Base-by-base conservation (phyloP, 2,329 filamentous ascomycete genomes). In the Metarhizium sp. region DNA sequence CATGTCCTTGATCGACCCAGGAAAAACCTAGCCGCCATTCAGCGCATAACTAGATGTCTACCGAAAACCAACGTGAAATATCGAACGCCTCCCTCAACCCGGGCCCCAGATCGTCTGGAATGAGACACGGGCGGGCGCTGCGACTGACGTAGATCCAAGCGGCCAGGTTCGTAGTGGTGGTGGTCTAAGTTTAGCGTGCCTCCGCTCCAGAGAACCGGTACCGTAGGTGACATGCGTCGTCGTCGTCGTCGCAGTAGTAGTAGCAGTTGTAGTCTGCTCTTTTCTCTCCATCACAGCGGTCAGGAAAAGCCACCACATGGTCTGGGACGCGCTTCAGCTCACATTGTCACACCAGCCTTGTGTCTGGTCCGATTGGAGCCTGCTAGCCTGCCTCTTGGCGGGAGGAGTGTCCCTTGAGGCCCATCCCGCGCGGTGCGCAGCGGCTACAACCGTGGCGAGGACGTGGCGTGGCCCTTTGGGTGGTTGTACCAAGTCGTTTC, bases 251-350 rank as follows among this genome's bases (percentile, higher is more conserved):
- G 25, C 25, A 25, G 25, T 25, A 25, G 25, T 25, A 25, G 25
- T 25, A 10, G 8, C 13, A 42, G 40, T 6, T 14, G n/a, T 16
- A 16, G 47, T 34, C 30, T 50, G 2, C 8, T 38, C 8, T n/a
- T 38, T 32, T 34, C 14, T 34, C 30, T 25, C 48, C n/a, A 47
- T 36, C 20, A 43, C 13, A 14, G 25, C 47, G 52, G 42, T 25
- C 16, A 32, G 10, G 11, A 48, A 38, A 42, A 48, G 52, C 51
- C 42, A 47, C 51, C 53, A 54, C 53, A 51, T 51, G 53, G 53
- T 46, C 38, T 36, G 18, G 47, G 48, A 50, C 53, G 36, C 51
- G 45, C 51, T 14, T 32, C 52, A 55, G 49, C 49, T 55, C 42
- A n/a, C 10, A 40, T 29, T 51, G 42, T 55, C 49, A 47, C 53